Evolutionary conservation across 2,329 filamentous ascomycete genomes (phyloP).

Genomic region (Verticillium klebahnii): DNA sequence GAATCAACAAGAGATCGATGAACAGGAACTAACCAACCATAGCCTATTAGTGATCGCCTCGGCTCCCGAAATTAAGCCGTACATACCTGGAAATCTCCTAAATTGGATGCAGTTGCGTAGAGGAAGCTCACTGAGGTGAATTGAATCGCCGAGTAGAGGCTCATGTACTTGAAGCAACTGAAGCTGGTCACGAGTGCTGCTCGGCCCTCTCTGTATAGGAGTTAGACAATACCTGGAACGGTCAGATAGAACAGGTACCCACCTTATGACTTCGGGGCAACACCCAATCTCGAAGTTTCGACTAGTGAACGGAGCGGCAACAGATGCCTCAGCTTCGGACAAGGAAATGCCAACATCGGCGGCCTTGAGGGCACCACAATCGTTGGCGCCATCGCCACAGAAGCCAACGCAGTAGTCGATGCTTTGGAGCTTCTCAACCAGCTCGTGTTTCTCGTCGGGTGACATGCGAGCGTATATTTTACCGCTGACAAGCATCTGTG

Average conservation of each 20-base stretch:
- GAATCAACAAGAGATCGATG: constrained; percentile 86
- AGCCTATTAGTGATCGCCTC: background rate
- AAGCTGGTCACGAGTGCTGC: constrained; percentile 97
- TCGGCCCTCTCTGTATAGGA: constrained; percentile 69
- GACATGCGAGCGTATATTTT: constrained; percentile 98
- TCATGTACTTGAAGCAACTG: constrained; percentile 99
- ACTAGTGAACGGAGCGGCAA: constrained; percentile 96
- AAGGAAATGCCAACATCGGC: constrained; percentile 96
- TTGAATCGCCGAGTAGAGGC: constrained; percentile 96
- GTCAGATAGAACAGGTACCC: constrained; percentile 14
- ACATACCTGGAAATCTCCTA: constrained; percentile 83
- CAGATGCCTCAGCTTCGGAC: constrained; percentile 94
- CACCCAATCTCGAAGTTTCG: constrained; percentile 95
- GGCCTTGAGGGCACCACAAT: constrained; percentile 93
- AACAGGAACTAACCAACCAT: constrained; percentile 66
- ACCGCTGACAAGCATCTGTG: constrained; percentile 79
- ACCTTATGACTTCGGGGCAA: constrained; percentile 85
- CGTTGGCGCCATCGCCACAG: constrained; percentile 95
- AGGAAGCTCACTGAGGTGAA: constrained; percentile 97
- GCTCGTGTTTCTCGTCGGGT: constrained; percentile 95
- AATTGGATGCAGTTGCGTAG: constrained; percentile 87
- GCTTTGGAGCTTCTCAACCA: constrained; percentile 94
- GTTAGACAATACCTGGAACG: constrained; percentile 3
- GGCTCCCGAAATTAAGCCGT: background rate
- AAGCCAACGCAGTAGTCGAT: constrained; percentile 95